Base-by-base conservation (phyloP, 2,329 filamentous ascomycete genomes). In the Fusarium clavum region DNA sequence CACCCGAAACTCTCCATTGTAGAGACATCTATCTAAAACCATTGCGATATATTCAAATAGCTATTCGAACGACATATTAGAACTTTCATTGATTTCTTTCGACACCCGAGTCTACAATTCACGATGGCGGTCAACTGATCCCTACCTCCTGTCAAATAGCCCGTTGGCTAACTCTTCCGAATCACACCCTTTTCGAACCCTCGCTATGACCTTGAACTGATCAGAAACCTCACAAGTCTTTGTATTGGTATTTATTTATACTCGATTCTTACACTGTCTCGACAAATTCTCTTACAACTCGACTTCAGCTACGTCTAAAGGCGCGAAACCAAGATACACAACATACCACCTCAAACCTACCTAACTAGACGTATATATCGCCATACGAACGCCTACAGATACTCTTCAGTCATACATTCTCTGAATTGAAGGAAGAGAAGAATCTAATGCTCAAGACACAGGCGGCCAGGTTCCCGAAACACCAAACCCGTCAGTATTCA, bases 371-470 rank as follows among this genome's bases (percentile, higher is more conserved):
- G 16, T 27, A 6, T 13, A 18, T 24, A 20, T 27, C 12, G 3
- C 24, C 25, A 6, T 32, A 8, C 2, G 13, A 4, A 27, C 14
- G 5, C 14, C 16, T 40, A 16, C 9, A 29, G 13, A 12, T n/a
- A 13, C 2, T 25, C 24, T 41, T 1, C 8, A 8, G 3, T 3
- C 3, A 3, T 12, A 22, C 16, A 11, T 22, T 25, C 2, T 18
- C 8, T 18, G 29, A 51, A 34, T 14, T 20, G 18, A 27, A 6
- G 8, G 7, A n/a, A 8, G 12, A 16, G 14, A 20, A 12, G 9
- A 12, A 4, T 25, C 6, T 11, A 13, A 16, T 6, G 18, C 24
- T 40, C 24, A 5, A 8, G 11, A 18, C 9, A 20, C 13, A 22
- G 24, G 20, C 6, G 7, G n/a, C 27, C 13, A 13, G 16, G 22